Conservation (phyloP, 208 protist species). For the Trypanosoma rangeli region DNA sequence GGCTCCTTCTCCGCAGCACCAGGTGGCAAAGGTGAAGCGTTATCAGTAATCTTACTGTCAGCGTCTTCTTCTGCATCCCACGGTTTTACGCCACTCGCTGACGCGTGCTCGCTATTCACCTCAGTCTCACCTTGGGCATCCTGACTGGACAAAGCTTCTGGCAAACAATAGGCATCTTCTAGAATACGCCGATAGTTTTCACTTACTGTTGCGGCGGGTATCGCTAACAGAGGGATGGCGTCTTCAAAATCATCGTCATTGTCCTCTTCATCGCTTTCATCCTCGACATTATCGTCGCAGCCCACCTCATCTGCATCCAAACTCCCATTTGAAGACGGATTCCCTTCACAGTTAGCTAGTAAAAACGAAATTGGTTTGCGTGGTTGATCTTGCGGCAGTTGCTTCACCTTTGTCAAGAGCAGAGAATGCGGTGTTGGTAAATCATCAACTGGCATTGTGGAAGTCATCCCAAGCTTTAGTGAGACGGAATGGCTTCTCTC, state of each 20-base stretch:
- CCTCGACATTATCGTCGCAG: conserved; percentile 9
- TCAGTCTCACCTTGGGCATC: background rate
- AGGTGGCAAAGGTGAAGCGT: background rate
- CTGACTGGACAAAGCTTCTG: conserved; percentile 1
- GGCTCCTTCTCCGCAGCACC: conserved; percentile 39
- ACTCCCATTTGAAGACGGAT: background rate
- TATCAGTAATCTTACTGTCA: conserved; percentile 11
- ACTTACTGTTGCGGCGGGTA: conserved; percentile 57
- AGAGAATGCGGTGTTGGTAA: conserved; percentile 1
- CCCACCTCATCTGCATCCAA: conserved; percentile 4
- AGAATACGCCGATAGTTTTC: conserved; percentile 44
- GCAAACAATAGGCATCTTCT: background rate
- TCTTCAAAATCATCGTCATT: conserved; percentile 72
- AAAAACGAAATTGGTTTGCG: background rate
- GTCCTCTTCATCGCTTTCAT: conserved; percentile 21
- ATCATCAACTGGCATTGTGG: background rate
- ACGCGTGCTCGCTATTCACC: conserved; percentile 16
- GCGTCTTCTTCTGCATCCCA: conserved; percentile 41
- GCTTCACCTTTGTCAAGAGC: background rate
- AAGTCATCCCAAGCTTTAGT: background rate
- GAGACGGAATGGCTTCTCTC: background rate
- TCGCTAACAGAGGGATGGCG: conserved; percentile 67
- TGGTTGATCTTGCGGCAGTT: background rate
- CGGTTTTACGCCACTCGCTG: conserved; percentile 14
- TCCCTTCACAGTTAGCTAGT: background rate